phyloP scores from a whole-genome alignment of 495 filamentous ascomycete genomes.

The Darksidea phi region DNA sequence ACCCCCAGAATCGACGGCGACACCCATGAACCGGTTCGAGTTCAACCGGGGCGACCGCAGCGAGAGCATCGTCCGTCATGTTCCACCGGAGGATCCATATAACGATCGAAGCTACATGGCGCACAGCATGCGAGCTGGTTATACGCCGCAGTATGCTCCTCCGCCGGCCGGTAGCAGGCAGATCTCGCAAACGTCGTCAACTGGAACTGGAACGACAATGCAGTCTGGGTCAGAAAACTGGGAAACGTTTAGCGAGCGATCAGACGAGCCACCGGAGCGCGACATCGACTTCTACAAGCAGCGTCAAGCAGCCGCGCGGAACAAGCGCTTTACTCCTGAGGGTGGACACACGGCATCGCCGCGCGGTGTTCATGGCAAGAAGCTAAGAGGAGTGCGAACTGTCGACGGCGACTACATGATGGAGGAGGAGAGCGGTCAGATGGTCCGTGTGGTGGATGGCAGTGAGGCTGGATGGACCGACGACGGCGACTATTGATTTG shows the following conservation, averaged over 20 bases:
- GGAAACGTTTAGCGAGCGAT: conserved; percentile 67
- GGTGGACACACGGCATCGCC: conserved; percentile 49
- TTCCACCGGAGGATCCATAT: conserved; percentile 82
- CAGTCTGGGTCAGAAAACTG: conserved; percentile 88
- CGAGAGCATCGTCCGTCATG: conserved; percentile 72
- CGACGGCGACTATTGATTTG: conserved; percentile 41
- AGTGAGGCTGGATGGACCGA: conserved; percentile 49
- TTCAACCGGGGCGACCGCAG: conserved; percentile 46
- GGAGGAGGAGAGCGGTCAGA: conserved; percentile 35
- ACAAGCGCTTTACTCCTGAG: conserved; percentile 63
- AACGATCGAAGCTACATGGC: conserved; percentile 55
- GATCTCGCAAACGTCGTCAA: conserved; percentile 65
- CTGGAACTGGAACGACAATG: conserved; percentile 54
- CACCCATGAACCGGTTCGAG: conserved; percentile 32
- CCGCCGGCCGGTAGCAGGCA: conserved; percentile 57
- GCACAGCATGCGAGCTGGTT: conserved; percentile 33
- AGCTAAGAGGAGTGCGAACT: conserved; percentile 31
- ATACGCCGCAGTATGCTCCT: conserved; percentile 47
- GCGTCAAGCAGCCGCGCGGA: conserved; percentile 64
- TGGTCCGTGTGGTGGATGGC: conserved; percentile 40
- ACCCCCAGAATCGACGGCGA: conserved; percentile 58
- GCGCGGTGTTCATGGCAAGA: conserved; percentile 42
- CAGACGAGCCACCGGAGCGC: conserved; percentile 56
- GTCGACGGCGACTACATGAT: conserved; percentile 35
- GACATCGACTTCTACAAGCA: conserved; percentile 78